These are phyloP conservation scores for Fusarium sp. DNA, from an alignment of 2,329 filamentous ascomycete species.

Conservation along the genomic window DNA sequence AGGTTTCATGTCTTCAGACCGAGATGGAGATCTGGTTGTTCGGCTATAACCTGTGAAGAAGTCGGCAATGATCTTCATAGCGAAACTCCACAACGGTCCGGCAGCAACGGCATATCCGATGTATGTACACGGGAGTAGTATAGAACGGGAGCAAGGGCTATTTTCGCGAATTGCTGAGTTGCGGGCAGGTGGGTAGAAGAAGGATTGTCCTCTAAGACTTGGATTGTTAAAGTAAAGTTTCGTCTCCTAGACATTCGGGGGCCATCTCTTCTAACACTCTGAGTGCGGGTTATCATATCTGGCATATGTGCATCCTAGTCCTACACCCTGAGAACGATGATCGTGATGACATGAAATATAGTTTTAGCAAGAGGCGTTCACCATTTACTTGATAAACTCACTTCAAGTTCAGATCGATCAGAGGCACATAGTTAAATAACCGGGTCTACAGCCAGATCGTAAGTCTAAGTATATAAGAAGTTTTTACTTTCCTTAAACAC, in stretches of 20 bases:
- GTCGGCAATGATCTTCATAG: not conserved
- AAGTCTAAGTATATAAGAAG: not conserved
- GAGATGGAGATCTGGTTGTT: not conserved
- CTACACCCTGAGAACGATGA: not conserved
- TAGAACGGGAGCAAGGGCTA: not conserved
- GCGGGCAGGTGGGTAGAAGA: not conserved
- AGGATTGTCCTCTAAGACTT: not conserved
- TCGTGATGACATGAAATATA: not conserved
- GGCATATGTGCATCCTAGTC: not conserved
- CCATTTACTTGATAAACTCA: not conserved
- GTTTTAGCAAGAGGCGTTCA: not conserved
- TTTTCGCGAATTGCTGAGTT: too few relatives aligned
- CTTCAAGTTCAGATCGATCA: not conserved
- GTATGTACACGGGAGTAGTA: not conserved
- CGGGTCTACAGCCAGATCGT: not conserved
- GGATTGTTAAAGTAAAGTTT: accelerated
- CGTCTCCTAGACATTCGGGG: not conserved
- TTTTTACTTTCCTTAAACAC: not conserved
- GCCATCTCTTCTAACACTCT: not conserved
- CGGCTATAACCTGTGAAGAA: not conserved
- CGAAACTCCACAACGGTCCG: not conserved
- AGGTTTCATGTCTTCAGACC: not conserved
- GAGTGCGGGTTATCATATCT: not conserved
- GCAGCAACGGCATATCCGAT: not conserved
- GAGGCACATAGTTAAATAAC: not conserved